phyloP scores from a whole-genome alignment of 768 basidiomycete species.

The Suillus fuscotomentosus region DNA sequence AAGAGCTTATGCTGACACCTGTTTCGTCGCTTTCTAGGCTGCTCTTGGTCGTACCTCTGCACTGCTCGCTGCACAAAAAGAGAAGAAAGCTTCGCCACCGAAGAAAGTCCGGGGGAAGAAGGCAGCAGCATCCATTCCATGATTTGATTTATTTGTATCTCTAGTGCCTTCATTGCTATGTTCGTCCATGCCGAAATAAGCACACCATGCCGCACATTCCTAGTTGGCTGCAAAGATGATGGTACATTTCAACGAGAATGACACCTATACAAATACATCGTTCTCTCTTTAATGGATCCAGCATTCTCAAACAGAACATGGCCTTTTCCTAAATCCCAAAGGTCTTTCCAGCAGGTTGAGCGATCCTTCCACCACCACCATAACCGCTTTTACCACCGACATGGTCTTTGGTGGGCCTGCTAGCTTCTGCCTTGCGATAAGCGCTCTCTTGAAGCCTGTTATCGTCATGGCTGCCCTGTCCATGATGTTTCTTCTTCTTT shows the following conservation, averaged over 20 bases:
- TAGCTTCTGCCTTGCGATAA: constrained; percentile 46
- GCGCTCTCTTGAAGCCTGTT: constrained; percentile 45
- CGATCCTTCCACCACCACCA: constrained; percentile 50
- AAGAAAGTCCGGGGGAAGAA: constrained; percentile 79
- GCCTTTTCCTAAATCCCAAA: constrained; percentile 29
- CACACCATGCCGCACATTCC: constrained; percentile 8
- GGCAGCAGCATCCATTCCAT: constrained; percentile 20
- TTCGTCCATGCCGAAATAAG: constrained; percentile 21
- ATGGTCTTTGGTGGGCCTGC: constrained; percentile 46
- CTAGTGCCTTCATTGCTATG: constrained; percentile 20
- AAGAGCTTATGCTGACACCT: constrained; percentile 45
- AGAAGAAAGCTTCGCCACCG: constrained; percentile 62
- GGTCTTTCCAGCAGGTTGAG: constrained; percentile 53
- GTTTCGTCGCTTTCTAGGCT: constrained; percentile 44
- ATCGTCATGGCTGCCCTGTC: constrained; percentile 38
- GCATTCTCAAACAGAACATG: constrained; percentile 6
- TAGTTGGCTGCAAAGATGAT: neutral
- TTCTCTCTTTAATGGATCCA: neutral
- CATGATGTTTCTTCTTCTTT: constrained; percentile 49
- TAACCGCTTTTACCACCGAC: constrained; percentile 33
- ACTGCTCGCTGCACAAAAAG: constrained; percentile 64
- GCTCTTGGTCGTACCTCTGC: constrained; percentile 77
- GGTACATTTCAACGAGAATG: neutral
- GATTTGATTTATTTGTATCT: constrained; percentile 22
- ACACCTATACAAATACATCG: constrained; percentile 2